Percentiles rank a stretch among this genome's conserved stretches.
phyloP scores from a whole-genome alignment of 768 basidiomycete species.

The Mycena venus region DNA sequence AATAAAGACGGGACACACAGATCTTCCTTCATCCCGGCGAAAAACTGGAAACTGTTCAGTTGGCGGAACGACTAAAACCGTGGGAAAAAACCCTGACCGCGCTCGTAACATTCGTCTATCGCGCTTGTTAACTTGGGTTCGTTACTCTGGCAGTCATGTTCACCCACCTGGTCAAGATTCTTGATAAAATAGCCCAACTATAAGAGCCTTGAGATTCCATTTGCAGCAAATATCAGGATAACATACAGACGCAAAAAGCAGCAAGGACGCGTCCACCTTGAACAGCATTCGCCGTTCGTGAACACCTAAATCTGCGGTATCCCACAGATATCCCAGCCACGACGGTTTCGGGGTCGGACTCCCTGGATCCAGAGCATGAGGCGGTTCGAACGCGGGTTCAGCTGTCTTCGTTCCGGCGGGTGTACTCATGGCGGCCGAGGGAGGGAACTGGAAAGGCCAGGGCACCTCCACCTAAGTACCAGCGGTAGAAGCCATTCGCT shows the following conservation, averaged over 20 bases:
- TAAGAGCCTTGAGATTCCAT: neutral
- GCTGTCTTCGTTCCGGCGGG: neutral
- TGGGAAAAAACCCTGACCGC: neutral
- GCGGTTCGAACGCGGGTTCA: neutral
- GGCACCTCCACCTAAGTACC: neutral
- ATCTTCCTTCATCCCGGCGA: slow-evolving; percentile 36
- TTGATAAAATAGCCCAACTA: slow-evolving; percentile 37
- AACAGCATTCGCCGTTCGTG: slow-evolving; percentile 34
- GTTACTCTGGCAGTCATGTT: neutral
- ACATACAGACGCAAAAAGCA: slow-evolving; percentile 36
- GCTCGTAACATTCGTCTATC: slow-evolving; percentile 31
- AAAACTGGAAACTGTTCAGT: slow-evolving; percentile 20
- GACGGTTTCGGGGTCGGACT: slow-evolving; percentile 12
- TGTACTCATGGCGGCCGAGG: neutral
- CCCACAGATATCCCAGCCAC: slow-evolving; percentile 36
- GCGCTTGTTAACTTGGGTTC: neutral
- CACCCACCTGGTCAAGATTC: slow-evolving; percentile 36
- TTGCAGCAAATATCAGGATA: neutral
- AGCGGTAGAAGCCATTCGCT: neutral
- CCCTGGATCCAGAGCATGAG: neutral
- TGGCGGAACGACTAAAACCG: neutral
- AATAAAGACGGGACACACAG: neutral
- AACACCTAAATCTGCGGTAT: slow-evolving; percentile 30
- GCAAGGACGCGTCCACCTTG: slow-evolving; percentile 34
- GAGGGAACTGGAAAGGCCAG: neutral